phyloP scores from a whole-genome alignment of 78 protist species.

The Guillardia theta region DNA sequence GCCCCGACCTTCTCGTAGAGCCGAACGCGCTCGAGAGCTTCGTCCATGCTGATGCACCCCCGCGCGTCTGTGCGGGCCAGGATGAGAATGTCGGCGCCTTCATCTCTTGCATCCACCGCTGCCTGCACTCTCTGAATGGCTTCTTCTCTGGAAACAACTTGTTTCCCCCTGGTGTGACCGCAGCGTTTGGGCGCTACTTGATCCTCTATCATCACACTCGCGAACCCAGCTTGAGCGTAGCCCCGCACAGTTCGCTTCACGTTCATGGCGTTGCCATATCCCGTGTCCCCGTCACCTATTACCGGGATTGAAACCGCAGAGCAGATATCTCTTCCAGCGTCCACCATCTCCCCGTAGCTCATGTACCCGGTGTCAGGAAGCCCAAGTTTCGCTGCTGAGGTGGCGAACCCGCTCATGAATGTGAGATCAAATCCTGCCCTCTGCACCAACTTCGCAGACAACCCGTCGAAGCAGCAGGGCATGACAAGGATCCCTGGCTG shows the following conservation, averaged over 20 bases:
- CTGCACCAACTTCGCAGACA: not conserved
- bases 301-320: not conserved
- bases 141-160: not conserved
- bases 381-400: not conserved
- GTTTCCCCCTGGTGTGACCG: conserved; percentile 55
- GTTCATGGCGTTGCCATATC: conserved; percentile 46
- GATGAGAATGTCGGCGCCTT: conserved; percentile 17
- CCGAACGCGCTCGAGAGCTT: not conserved
- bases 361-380: conserved; percentile 27
- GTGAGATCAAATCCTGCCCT: conserved; percentile 10
- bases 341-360: conserved; percentile 33
- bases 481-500: not conserved
- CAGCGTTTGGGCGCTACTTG: conserved; percentile 46
- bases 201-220: conserved; percentile 36
- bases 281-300: conserved; percentile 49
- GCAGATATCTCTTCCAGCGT: not conserved
- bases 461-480: conserved; percentile 39
- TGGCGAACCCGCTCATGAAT: conserved; percentile 41
- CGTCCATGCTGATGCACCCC: not conserved
- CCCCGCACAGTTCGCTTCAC: conserved; percentile 12
- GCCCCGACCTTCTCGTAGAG: conserved; percentile 43
- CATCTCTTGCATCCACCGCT: conserved; percentile 26
- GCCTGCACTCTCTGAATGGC: conserved; percentile 27
- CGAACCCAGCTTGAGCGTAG: conserved; percentile 19
- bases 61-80: conserved; percentile 58